Percentiles rank a stretch among this genome's conserved stretches.
Evolutionary conservation across 176 grass and related monocot genomes (phyloP).

Genomic region (Triticum turgidum): DNA sequence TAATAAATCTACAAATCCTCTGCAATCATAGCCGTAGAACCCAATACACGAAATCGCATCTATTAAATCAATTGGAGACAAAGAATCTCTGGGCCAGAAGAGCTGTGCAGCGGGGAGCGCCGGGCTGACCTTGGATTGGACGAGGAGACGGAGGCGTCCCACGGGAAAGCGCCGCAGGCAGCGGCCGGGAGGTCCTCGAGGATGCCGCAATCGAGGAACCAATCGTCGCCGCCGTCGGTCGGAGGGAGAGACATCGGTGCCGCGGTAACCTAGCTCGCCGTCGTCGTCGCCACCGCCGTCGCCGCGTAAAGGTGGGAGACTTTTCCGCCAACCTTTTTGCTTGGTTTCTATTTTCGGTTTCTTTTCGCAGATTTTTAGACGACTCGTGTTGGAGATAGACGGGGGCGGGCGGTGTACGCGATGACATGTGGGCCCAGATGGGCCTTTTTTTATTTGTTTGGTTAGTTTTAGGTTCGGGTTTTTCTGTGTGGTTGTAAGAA

Average conservation of each 20-base stretch:
- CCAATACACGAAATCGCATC: background rate
- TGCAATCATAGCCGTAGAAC: background rate
- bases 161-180: slow-evolving; percentile 46
- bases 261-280: slow-evolving; percentile 26
- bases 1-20: background rate
- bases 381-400: background rate
- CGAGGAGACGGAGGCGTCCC: slow-evolving; percentile 42
- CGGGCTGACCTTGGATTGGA: slow-evolving; percentile 45
- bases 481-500: background rate
- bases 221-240: slow-evolving; percentile 42
- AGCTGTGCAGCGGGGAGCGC: background rate
- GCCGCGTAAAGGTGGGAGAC: slow-evolving; percentile 18
- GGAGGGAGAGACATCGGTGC: slow-evolving; percentile 42
- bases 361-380: background rate
- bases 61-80: background rate
- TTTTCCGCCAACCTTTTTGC: slow-evolving; percentile 6
- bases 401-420: background rate
- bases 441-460: background rate
- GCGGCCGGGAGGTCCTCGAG: slow-evolving; percentile 52
- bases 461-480: background rate
- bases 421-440: background rate
- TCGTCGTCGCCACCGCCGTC: background rate
- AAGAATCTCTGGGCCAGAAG: background rate
- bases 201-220: slow-evolving; percentile 59
- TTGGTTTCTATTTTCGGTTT: background rate